A percentile compares a stretch with the other conserved stretches of the same genome.
Conservation (phyloP, 23 red algal genomes). For the Gracilaria gracilis region DNA sequence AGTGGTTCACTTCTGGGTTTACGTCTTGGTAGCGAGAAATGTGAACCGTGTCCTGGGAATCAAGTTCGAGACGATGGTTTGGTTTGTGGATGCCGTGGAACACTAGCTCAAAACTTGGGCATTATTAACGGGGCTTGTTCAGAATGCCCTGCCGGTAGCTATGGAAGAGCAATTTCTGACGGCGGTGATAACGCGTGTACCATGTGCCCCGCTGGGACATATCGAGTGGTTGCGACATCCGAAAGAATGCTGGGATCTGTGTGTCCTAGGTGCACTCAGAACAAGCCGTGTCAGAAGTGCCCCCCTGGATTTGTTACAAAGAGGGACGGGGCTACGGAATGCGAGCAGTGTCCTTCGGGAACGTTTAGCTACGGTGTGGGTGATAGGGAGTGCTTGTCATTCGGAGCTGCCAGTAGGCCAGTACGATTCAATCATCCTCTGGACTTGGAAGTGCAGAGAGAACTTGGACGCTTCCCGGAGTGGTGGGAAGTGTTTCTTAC, state of each 20-base stretch:
- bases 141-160: constrained; percentile 18
- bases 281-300: neutral
- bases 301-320: neutral
- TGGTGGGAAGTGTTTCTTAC: neutral
- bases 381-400: neutral
- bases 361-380: neutral
- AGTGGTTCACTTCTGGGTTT: neutral
- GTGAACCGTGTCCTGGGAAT: neutral
- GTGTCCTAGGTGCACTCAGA: neutral
- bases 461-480: neutral
- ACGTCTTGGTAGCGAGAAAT: neutral
- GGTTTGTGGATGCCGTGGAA: neutral
- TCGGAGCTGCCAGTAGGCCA: neutral
- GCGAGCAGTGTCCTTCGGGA: neutral
- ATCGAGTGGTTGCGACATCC: neutral
- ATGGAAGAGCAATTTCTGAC: neutral
- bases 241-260: neutral
- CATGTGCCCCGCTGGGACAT: constrained; percentile 1
- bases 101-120: neutral
- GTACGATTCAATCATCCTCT: neutral
- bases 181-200: neutral
- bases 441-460: neutral
- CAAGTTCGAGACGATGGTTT: neutral
- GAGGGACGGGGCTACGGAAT: neutral
- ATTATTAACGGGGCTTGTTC: constrained; percentile 8